Evolutionary conservation across 2,329 filamentous ascomycete genomes (phyloP).

Genomic region (Colletotrichum sp.): DNA sequence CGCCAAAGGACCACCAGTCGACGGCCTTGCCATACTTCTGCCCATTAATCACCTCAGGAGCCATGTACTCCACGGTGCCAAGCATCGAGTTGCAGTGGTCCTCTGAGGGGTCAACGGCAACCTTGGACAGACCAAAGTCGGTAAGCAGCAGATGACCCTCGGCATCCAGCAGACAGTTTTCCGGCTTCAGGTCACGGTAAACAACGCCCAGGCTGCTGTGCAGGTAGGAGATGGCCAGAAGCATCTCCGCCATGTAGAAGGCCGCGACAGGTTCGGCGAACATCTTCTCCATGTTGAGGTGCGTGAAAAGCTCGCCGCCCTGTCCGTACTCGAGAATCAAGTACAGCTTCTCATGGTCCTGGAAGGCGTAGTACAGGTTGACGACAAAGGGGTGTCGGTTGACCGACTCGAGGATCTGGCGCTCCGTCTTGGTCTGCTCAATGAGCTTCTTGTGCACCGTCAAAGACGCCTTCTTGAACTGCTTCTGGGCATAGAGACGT

Average conservation of each 20-base stretch:
- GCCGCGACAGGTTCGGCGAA: slow-evolving; percentile 88
- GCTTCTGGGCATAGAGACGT: slow-evolving; percentile 94
- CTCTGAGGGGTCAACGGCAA: slow-evolving; percentile 71
- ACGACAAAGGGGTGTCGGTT: slow-evolving; percentile 98
- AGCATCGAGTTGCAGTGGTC: slow-evolving; percentile 84
- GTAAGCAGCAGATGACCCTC: slow-evolving; percentile 93
- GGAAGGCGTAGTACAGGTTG: slow-evolving; percentile 97
- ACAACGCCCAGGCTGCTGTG: slow-evolving; percentile 92
- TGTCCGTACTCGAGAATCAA: slow-evolving; percentile 97
- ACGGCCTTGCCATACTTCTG: slow-evolving; percentile 92
- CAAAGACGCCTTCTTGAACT: slow-evolving; percentile 95
- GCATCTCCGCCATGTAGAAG: slow-evolving; percentile 99
- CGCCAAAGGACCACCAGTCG: slow-evolving; percentile 98
- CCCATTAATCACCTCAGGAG: slow-evolving; percentile 89
- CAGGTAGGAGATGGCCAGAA: slow-evolving; percentile 90
- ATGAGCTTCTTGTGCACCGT: slow-evolving; percentile 95
- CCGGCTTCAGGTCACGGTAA: slow-evolving; percentile 96
- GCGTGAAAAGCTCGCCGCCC: slow-evolving; percentile 96
- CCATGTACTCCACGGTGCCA: slow-evolving; percentile 98
- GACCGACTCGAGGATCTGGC: slow-evolving; percentile 91
- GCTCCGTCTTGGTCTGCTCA: slow-evolving; percentile 97
- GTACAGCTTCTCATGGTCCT: slow-evolving; percentile 97
- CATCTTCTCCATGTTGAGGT: slow-evolving; percentile 92
- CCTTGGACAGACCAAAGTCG: slow-evolving; percentile 96
- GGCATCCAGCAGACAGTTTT: slow-evolving; percentile 92